Evolutionary conservation across 805 yeast genomes (phyloP).

Genomic region (Teunomyces panamensis): DNA sequence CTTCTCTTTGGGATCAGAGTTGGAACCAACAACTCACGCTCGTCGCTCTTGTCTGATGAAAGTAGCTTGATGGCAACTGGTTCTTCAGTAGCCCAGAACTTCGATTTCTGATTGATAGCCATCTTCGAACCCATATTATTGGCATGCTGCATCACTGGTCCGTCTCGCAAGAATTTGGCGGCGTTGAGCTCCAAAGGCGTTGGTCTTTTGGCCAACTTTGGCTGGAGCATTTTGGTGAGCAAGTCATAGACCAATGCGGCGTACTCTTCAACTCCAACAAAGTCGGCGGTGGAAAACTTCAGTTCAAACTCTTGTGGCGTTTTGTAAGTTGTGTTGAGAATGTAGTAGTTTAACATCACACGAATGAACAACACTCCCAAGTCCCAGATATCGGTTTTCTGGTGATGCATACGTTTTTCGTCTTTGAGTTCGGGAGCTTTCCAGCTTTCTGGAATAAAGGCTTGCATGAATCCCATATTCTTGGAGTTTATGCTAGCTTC

Average conservation of each 20-base stretch:
- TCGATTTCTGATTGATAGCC: conserved; percentile 1
- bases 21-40: background rate
- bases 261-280: conserved; percentile 62
- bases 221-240: conserved; percentile 60
- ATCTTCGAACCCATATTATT: background rate
- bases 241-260: conserved; percentile 65
- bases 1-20: conserved; percentile 10
- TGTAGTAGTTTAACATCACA: conserved; percentile 46
- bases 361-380: conserved; percentile 68
- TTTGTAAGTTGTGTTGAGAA: conserved; percentile 59
- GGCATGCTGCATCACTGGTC: conserved; percentile 37
- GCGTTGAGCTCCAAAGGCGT: conserved; percentile 85
- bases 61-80: background rate
- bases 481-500: background rate
- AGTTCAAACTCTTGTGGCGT: conserved; percentile 40
- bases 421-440: conserved; percentile 69
- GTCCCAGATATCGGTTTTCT: conserved; percentile 93
- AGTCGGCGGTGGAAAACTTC: conserved; percentile 27
- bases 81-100: conserved; percentile 1
- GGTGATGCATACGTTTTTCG: conserved; percentile 46
- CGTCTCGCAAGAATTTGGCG: conserved; percentile 75
- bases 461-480: background rate
- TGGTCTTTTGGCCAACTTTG: conserved; percentile 66
- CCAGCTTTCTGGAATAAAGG: conserved; percentile 49
- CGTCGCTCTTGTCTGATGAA: background rate